phyloP scores from a whole-genome alignment of 495 filamentous ascomycete species.

The Diplogelasinospora grovesii region DNA sequence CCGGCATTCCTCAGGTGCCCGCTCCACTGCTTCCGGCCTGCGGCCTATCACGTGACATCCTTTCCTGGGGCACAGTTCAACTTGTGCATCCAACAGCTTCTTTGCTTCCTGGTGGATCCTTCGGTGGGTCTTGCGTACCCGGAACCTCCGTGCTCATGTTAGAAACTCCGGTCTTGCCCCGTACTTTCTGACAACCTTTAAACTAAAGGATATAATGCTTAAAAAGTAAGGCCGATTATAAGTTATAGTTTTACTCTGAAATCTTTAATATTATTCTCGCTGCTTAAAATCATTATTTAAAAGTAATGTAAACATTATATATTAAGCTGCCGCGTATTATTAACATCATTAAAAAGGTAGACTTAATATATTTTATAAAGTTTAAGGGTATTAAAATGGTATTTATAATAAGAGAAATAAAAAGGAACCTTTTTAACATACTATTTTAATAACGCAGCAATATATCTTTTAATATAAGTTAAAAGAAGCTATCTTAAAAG shows the following conservation, averaged over 20 bases:
- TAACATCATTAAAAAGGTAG: conserved; percentile 9
- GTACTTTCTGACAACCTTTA: too few relatives aligned
- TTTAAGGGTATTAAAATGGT: not conserved
- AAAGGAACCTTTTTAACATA: conserved; percentile 5
- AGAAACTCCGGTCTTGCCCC: too few relatives aligned
- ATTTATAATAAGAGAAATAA: conserved; percentile 12
- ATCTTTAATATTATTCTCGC: conserved; percentile 18
- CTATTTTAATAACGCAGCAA: conserved; percentile 1
- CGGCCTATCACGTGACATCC: too few relatives aligned
- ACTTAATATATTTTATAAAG: conserved; percentile 8
- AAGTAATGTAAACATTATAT: conserved; percentile 12
- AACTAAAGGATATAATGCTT: conserved; percentile 12
- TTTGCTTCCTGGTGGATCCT: too few relatives aligned
- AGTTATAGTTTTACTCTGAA: conserved; percentile 17
- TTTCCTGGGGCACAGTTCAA: too few relatives aligned
- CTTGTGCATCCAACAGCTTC: too few relatives aligned
- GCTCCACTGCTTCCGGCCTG: too few relatives aligned
- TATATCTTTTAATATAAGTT: not conserved
- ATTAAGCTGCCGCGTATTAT: conserved; percentile 6
- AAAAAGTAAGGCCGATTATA: conserved; percentile 12
- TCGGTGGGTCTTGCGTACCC: too few relatives aligned
- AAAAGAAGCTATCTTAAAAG: conserved; percentile 13
- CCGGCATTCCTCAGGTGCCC: too few relatives aligned
- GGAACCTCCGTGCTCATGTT: too few relatives aligned
- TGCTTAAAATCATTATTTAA: conserved; percentile 10